Evolutionary conservation across 2,329 filamentous ascomycete genomes (phyloP), one percentile per base, ranked within the genome.

Genomic region (Trichophyton equinum): DNA sequence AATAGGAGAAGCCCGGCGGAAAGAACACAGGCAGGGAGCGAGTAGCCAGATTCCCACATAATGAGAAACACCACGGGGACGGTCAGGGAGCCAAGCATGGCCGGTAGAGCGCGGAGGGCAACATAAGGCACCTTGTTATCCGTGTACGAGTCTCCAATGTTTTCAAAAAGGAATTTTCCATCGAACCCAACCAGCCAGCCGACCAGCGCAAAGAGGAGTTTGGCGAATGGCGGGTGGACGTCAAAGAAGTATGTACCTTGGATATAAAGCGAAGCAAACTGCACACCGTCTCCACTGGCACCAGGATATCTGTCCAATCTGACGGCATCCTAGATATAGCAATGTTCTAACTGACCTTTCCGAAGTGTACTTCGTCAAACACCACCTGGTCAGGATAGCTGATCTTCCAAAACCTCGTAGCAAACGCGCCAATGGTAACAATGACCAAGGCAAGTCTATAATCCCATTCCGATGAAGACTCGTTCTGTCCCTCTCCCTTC

Each of bases 31-130:
- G 94, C 94, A 9, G 94, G 94, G 47, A 99, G 80, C 65, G 90
- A 96, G 77, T 99, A 99, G 65, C 91, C 94, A 57, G 94, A 97
- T 77, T 99, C 94, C 94, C 94, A 99, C 94, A 99, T 99, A 75
- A 96, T 99, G 72, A 95, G 78, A 75, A 95, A 99, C 61, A 89
- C 86, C 56, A 92, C 88, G n/a, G 91, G 88, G 58, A 99, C 90
- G 9, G 94, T 99, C 67, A 99, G 79, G 61, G 94, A 87, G 66
- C 94, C 94, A 67, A 97, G 84, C 57, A 94, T 83, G 62, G 94
- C 94, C 47, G 94, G 94, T 79, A 99, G 84, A 53, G 91, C 88
- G 68, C 94, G 89, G 78, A 95, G 96, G 64, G 94, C 91, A 64
- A 99, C 88, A 74, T 99, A 99, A 42, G 94, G 94, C 47, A 99